Percentiles rank a stretch among this genome's conserved stretches.
Evolutionary conservation across 2,329 filamentous ascomycete species (phyloP).

Genomic region (Amphichorda felina): DNA sequence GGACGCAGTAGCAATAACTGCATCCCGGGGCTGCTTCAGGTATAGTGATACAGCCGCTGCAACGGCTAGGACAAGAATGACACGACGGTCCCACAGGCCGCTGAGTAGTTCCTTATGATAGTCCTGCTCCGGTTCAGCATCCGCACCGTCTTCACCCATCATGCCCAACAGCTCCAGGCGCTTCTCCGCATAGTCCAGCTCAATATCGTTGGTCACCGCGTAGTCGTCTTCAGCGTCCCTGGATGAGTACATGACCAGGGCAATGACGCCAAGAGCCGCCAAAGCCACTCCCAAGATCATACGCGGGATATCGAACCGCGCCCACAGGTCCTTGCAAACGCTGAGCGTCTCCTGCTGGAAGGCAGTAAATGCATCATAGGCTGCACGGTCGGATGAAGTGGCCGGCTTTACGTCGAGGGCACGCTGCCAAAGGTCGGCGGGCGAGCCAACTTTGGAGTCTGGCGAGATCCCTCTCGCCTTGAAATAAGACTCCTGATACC

Average conservation of each 20-base stretch:
- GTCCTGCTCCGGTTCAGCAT: slow-evolving; percentile 25
- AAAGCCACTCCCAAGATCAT: slow-evolving; percentile 74
- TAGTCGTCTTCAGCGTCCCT: slow-evolving; percentile 42
- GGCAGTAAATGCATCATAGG: slow-evolving; percentile 48
- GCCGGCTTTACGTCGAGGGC: neutral
- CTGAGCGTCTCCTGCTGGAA: slow-evolving; percentile 72
- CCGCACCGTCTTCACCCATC: slow-evolving; percentile 11
- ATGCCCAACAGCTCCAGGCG: slow-evolving; percentile 36
- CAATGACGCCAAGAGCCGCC: slow-evolving; percentile 53
- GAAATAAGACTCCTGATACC: slow-evolving; percentile 80
- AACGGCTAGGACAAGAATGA: slow-evolving; percentile 17
- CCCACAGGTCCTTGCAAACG: slow-evolving; percentile 79
- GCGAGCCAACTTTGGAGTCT: slow-evolving; percentile 29
- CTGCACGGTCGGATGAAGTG: slow-evolving; percentile 19
- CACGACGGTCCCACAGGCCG: slow-evolving; percentile 21
- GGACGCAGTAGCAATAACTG: slow-evolving; percentile 25
- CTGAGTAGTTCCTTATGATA: slow-evolving; percentile 20
- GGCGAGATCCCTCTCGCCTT: slow-evolving; percentile 57
- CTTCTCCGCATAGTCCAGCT: slow-evolving; percentile 48
- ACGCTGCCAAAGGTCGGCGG: slow-evolving; percentile 24
- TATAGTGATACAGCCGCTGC: slow-evolving; percentile 17
- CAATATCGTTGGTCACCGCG: slow-evolving; percentile 39
- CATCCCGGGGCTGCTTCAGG: slow-evolving; percentile 22
- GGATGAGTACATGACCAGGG: slow-evolving; percentile 63
- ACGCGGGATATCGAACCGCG: slow-evolving; percentile 75